phyloP scores from a whole-genome alignment of 2,329 filamentous ascomycete genomes.

The Penicillium concentricum region DNA sequence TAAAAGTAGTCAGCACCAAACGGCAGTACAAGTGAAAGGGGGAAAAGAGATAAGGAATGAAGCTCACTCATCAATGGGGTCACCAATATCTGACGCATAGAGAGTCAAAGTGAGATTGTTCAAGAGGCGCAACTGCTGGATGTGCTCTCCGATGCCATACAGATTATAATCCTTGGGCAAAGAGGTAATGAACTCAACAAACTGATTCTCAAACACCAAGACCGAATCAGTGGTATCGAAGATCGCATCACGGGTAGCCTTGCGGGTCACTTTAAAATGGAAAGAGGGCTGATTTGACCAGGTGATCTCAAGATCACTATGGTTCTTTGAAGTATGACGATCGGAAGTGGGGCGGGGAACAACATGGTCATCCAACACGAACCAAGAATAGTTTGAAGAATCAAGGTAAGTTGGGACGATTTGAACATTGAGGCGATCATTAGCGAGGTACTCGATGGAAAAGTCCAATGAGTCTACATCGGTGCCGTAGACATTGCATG shows the following conservation, averaged over 20 bases:
- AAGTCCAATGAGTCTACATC: slow-evolving; percentile 68
- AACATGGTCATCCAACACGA: slow-evolving; percentile 62
- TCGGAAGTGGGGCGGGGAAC: slow-evolving; percentile 58
- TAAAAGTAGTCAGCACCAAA: not conserved
- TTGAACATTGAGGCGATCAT: slow-evolving; percentile 66
- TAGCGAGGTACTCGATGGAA: slow-evolving; percentile 65
- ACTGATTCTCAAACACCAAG: slow-evolving; percentile 74
- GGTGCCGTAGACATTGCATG: slow-evolving; percentile 73
- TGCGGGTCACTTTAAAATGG: slow-evolving; percentile 56
- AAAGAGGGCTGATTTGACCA: slow-evolving; percentile 61
- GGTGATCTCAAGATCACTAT: slow-evolving; percentile 50
- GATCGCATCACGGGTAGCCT: slow-evolving; percentile 62
- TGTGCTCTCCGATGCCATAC: slow-evolving; percentile 72
- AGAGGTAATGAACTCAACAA: slow-evolving; percentile 67
- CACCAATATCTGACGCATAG: slow-evolving; percentile 67
- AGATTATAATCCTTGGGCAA: slow-evolving; percentile 72
- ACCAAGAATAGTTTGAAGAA: slow-evolving; percentile 64
- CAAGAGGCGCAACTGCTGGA: slow-evolving; percentile 68
- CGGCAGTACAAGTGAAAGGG: not conserved
- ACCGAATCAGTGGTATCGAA: slow-evolving; percentile 65
- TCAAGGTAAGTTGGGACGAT: slow-evolving; percentile 66
- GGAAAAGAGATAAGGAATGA: not conserved
- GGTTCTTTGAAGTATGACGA: slow-evolving; percentile 34
- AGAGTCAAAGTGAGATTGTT: slow-evolving; percentile 70
- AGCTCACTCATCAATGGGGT: slow-evolving; percentile 47